A percentile compares a stretch with the other conserved stretches of the same genome.
Conservation (phyloP, 306 rosid genomes). For the Medicago truncatula region MtrunA17r5.0-ANR NC_053045.1:23479501-23480000, state of each 20-base stretch:
- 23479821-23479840: constrained; percentile 31
- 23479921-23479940: not conserved
- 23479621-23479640: constrained; percentile 60
- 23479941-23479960: too few relatives aligned
- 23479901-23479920: not conserved
- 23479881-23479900: constrained; percentile 59
- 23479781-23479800: not conserved
- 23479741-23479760: constrained; percentile 29
- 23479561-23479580: constrained; percentile 44
- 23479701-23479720: not conserved
- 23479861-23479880: constrained; percentile 36
- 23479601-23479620: constrained; percentile 65
- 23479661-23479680: constrained; percentile 42
- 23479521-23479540: constrained; percentile 14
- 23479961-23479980: too few relatives aligned
- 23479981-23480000: too few relatives aligned
- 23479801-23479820: constrained; percentile 1
- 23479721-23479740: constrained; percentile 31
- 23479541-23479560: constrained; percentile 6
- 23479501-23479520: constrained; percentile 28
- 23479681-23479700: constrained; percentile 43
- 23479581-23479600: constrained; percentile 58
- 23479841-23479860: constrained; percentile 33
- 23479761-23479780: constrained; percentile 31
- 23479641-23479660: constrained; percentile 57